Evolutionary conservation across 257 asterid genomes (phyloP).

Genomic region (Solanum raphanifolium): DNA sequence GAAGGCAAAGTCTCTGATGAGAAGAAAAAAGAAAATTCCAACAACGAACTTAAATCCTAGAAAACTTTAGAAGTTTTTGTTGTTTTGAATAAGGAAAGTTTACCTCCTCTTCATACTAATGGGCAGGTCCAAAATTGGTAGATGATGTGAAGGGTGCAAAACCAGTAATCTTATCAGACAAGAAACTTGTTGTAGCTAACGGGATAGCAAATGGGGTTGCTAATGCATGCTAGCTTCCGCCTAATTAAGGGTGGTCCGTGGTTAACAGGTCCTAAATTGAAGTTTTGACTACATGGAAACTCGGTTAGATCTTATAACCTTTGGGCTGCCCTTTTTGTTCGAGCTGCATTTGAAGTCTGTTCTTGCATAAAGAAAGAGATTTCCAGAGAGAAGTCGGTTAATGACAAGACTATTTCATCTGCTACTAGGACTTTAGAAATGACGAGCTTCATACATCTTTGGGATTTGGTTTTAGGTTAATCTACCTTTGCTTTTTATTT

Average conservation of each 20-base stretch:
- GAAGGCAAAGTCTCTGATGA: constrained; percentile 14
- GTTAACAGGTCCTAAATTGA: background rate
- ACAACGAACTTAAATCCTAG: constrained; percentile 10
- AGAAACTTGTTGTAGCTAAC: constrained; percentile 4
- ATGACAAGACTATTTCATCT: background rate
- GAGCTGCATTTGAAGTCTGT: background rate
- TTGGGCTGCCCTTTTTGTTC: constrained; percentile 1
- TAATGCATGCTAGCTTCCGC: constrained; percentile 30
- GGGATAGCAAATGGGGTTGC: constrained; percentile 24
- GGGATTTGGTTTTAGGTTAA: too few species aligned
- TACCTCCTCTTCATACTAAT: background rate
- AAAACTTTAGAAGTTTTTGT: constrained; percentile 9
- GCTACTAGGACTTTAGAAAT: background rate
- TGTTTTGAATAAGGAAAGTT: constrained; percentile 6
- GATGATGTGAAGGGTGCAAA: constrained; percentile 7
- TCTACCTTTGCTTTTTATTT: background rate
- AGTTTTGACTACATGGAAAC: background rate
- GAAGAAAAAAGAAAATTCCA: constrained; percentile 19
- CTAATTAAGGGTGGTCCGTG: constrained; percentile 1
- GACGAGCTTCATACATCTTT: too few species aligned
- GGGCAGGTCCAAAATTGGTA: constrained; percentile 12
- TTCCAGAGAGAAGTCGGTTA: background rate
- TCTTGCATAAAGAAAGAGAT: background rate
- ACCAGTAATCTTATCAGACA: constrained; percentile 17
- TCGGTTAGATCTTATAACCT: background rate